Percentiles rank a stretch among this genome's conserved stretches.
These are phyloP conservation scores for Hypholoma fasciculare DNA, from an alignment of 768 basidiomycete species.

Conservation along the genomic window DNA sequence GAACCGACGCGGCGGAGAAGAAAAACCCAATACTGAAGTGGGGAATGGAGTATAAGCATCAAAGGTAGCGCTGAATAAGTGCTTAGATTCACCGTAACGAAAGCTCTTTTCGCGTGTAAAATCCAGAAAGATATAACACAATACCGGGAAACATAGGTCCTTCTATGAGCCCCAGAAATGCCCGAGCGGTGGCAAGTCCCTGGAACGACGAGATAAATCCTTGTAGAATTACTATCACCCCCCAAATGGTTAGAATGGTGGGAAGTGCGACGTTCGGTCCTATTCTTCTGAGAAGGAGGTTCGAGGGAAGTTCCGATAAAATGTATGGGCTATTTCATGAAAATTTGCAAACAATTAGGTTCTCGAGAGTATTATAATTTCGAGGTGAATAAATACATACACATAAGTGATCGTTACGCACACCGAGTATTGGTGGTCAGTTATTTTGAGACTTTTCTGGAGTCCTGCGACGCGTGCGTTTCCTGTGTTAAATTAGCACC, in stretches of 20 bases:
- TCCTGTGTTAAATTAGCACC: conserved; percentile 19
- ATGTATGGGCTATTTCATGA: conserved; percentile 39
- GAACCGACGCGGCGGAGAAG: conserved; percentile 37
- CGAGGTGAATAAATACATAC: conserved; percentile 16
- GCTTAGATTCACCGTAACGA: conserved; percentile 25
- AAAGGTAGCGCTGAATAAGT: not conserved
- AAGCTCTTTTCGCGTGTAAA: conserved; percentile 35
- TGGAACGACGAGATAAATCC: conserved; percentile 46
- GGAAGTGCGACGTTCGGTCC: conserved; percentile 53
- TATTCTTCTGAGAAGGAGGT: conserved; percentile 40
- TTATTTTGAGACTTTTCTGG: conserved; percentile 40
- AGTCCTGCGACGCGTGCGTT: conserved; percentile 53
- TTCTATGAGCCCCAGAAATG: conserved; percentile 53
- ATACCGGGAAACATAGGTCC: conserved; percentile 44
- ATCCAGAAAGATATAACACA: conserved; percentile 41
- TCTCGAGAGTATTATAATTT: too few species aligned
- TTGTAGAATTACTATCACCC: conserved; percentile 48
- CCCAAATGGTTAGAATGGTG: conserved; percentile 49
- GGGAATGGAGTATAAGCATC: not conserved
- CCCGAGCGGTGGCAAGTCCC: conserved; percentile 49
- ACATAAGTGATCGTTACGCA: conserved; percentile 31
- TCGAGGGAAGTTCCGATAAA: conserved; percentile 47
- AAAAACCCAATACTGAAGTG: conserved; percentile 39
- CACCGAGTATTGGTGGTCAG: conserved; percentile 39
- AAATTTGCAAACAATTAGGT: not conserved